phyloP scores from a whole-genome alignment of 2,329 filamentous ascomycete genomes.

The Massarina eburnea region DNA sequence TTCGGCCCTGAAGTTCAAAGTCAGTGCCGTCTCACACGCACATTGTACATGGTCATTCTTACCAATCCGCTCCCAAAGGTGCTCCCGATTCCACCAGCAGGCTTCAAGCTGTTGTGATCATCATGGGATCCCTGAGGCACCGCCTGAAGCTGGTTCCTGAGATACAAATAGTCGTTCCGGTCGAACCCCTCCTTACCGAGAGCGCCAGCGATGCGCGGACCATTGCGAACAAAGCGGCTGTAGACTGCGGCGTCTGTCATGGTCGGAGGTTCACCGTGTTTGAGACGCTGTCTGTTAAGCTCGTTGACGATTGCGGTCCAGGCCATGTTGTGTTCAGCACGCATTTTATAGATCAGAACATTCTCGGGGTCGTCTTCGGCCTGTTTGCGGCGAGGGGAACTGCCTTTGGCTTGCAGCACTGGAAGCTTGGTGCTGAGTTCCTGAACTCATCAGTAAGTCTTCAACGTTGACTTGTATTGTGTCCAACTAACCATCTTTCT shows the following conservation, averaged over 20 bases:
- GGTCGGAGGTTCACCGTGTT: constrained; percentile 13
- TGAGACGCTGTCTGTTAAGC: constrained; percentile 27
- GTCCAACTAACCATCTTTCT: too few relatives aligned
- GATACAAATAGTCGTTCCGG: constrained; percentile 36
- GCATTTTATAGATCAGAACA: constrained; percentile 34
- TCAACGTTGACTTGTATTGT: too few relatives aligned
- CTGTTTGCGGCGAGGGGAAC: background rate
- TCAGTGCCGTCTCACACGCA: constrained; percentile 4
- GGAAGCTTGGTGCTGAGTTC: background rate
- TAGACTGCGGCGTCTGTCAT: constrained; percentile 39
- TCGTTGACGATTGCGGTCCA: constrained; percentile 32
- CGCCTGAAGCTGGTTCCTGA: constrained; percentile 19
- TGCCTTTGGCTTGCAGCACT: constrained; percentile 6
- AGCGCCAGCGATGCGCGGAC: constrained; percentile 23
- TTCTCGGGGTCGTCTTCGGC: constrained; percentile 34
- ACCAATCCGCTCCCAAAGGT: background rate
- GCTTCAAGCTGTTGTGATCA: too few relatives aligned
- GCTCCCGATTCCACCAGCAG: background rate
- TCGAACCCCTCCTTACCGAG: constrained; percentile 35
- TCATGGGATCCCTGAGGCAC: too few relatives aligned
- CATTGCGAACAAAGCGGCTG: constrained; percentile 38
- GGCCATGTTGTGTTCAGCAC: constrained; percentile 20
- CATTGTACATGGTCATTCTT: background rate
- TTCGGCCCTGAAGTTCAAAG: constrained; percentile 6
- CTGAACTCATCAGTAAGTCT: background rate